Percentiles rank a stretch among this genome's conserved stretches.
Conservation (phyloP, 1,284 basidiomycete species). For the Boletus semigastroideus region DNA sequence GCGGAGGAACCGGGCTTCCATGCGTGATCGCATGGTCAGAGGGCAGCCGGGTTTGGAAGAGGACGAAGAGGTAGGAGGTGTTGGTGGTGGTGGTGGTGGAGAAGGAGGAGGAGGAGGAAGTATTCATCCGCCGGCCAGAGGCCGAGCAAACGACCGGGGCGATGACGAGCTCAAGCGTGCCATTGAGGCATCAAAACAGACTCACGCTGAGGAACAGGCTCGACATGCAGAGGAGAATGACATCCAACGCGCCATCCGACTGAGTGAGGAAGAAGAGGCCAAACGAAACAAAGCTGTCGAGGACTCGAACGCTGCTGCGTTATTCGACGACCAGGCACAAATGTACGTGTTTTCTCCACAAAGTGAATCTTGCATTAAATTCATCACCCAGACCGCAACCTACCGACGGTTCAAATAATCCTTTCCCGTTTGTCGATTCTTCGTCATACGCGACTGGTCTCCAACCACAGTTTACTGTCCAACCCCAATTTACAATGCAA, state of each 20-base stretch:
- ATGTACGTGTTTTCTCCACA: slow-evolving; percentile 42
- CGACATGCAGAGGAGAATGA: slow-evolving; percentile 73
- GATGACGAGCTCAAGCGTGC: slow-evolving; percentile 83
- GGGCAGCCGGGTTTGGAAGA: slow-evolving; percentile 49
- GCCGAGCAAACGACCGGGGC: slow-evolving; percentile 48
- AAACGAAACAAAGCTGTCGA: slow-evolving; percentile 69
- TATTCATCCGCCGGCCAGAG: slow-evolving; percentile 24
- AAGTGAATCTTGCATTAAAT: slow-evolving; percentile 7
- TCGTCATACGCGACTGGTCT: slow-evolving; percentile 57
- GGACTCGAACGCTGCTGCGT: slow-evolving; percentile 68
- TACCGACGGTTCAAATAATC: slow-evolving; percentile 41
- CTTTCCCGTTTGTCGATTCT: slow-evolving; percentile 70
- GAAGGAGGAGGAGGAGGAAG: slow-evolving; percentile 37
- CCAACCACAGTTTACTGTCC: slow-evolving; percentile 72
- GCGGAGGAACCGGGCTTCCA: slow-evolving; percentile 80
- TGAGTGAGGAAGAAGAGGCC: slow-evolving; percentile 88
- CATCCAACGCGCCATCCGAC: slow-evolving; percentile 71
- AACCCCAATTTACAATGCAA: slow-evolving; percentile 64
- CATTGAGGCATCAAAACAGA: slow-evolving; percentile 85
- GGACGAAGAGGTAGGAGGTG: slow-evolving; percentile 45
- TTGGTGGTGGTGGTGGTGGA: too few relatives aligned
- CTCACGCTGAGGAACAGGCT: slow-evolving; percentile 73
- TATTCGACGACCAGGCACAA: slow-evolving; percentile 88
- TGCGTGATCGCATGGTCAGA: slow-evolving; percentile 92
- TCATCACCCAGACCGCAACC: slow-evolving; percentile 34